Base-by-base conservation (phyloP, 2,329 filamentous ascomycete genomes). In the Fusarium odoratissimum region DNA sequence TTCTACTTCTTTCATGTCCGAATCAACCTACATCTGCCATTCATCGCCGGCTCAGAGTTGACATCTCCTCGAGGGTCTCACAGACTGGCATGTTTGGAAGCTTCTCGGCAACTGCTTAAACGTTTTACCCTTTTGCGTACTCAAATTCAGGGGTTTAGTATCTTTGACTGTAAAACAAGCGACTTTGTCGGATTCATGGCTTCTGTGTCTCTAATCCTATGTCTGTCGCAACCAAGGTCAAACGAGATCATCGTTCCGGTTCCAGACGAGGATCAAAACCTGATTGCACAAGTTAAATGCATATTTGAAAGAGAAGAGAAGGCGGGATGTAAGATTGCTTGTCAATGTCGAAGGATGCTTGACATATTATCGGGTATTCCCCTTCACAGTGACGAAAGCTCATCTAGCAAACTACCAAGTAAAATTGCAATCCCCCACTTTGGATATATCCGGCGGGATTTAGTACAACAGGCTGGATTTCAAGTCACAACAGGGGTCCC, bases 401-500 rank as follows among this genome's bases (percentile, higher is more conserved):
- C 7, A 12, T 37, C 23, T 2, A 12, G 33, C 2, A 16, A 52
- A 16, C 6, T 16, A 8, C 49, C 23, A 11, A 1, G 4, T 8
- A 37, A 19, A 4, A 37, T 52, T 6, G 9, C 23, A 8, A 52
- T 52, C 17, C 49, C 49, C 19, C 33, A 52, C 19, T 52, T 52
- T 3, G 49, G 49, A 8, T 37, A 52, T 5, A 21, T 52, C 23
- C 23, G 23, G 6, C 33, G 33, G 12, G 19, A 16, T n/a, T 5
- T 11, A 21, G 19, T 25, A 1, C 17, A 37, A 11, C 9, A 12
- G 12, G 33, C 17, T 8, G 49, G 31, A 6, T 16, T 37, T 1
- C 31, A 12, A 8, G 31, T 2, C 23, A 37, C 31, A 28, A 1
- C 3, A n/a, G 8, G 3, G 0, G 31, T 3, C 3, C 2, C 23